Percentiles rank a stretch among this genome's conserved stretches.
phyloP scores from a whole-genome alignment of 2,329 filamentous ascomycete species.

The Pestalotiopsis sp. region DNA sequence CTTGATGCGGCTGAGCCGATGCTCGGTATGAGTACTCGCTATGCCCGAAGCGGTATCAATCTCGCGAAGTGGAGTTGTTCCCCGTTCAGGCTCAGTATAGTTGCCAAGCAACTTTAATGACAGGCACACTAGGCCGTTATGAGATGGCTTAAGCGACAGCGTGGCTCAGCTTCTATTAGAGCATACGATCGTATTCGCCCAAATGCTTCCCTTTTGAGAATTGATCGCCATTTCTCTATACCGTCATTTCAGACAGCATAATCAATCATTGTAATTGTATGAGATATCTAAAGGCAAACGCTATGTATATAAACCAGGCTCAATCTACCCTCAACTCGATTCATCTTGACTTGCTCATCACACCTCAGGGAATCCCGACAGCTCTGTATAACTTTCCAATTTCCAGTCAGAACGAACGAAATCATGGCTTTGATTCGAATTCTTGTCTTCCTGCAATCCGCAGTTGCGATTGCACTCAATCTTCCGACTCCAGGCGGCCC shows the following conservation, averaged over 20 bases:
- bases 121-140: no score
- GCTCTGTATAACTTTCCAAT: no score
- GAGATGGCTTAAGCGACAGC: no score
- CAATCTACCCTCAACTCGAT: no score
- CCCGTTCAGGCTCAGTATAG: background rate
- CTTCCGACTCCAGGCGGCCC: conserved; percentile 8
- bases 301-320: no score
- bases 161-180: background rate
- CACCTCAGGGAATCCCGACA: no score
- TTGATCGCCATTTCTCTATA: background rate
- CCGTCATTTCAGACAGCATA: no score
- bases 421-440: background rate
- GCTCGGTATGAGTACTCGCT: background rate
- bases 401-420: no score
- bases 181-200: background rate
- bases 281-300: no score
- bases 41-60: conserved; percentile 11
- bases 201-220: conserved; percentile 1
- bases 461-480: background rate
- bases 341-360: no score
- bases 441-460: background rate
- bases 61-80: background rate
- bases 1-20: background rate
- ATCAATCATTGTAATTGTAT: no score
- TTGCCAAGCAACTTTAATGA: background rate